phyloP scores from a whole-genome alignment of 306 rosid species.

The Vigna trinervia region DNA sequence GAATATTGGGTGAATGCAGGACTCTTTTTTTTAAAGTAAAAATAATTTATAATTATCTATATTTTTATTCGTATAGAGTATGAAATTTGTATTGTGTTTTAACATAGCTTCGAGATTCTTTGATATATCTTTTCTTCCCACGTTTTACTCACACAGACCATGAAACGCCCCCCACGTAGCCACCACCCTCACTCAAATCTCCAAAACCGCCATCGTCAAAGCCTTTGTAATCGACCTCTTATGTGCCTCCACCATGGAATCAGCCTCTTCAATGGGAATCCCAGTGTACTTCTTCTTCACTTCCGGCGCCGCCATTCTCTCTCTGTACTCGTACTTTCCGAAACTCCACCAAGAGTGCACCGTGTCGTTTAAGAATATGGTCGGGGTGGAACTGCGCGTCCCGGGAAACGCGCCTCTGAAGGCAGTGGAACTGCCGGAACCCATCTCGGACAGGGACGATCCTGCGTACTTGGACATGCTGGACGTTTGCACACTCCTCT shows the following conservation, averaged over 20 bases:
- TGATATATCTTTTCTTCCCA: too few relatives aligned
- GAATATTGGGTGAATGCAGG: too few relatives aligned
- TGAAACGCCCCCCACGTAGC: slow-evolving; percentile 24
- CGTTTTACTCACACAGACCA: too few relatives aligned
- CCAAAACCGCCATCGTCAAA: not conserved
- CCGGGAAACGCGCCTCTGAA: slow-evolving; percentile 35
- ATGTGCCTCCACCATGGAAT: slow-evolving; percentile 14
- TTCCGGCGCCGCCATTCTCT: slow-evolving; percentile 40
- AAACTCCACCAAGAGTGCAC: not conserved
- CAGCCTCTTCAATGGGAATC: not conserved
- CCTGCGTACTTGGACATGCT: too few relatives aligned
- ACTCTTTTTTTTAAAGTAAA: too few relatives aligned
- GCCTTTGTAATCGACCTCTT: slow-evolving; percentile 39
- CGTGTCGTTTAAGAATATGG: slow-evolving; percentile 35
- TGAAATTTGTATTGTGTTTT: too few relatives aligned
- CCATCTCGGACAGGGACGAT: slow-evolving; percentile 16
- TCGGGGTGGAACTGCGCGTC: slow-evolving; percentile 4
- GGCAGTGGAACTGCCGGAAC: slow-evolving; percentile 33
- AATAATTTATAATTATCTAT: too few relatives aligned
- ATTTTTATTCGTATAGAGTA: too few relatives aligned
- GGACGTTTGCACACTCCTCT: too few relatives aligned
- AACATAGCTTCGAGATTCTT: too few relatives aligned
- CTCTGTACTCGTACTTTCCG: slow-evolving; percentile 28
- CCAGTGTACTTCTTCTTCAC: slow-evolving; percentile 45
- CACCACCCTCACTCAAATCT: slow-evolving; percentile 23